Percentiles rank a stretch among this genome's conserved stretches.
Evolutionary conservation across 169 alveolate genomes (phyloP).

Genomic region (Plasmodium berghei): DNA sequence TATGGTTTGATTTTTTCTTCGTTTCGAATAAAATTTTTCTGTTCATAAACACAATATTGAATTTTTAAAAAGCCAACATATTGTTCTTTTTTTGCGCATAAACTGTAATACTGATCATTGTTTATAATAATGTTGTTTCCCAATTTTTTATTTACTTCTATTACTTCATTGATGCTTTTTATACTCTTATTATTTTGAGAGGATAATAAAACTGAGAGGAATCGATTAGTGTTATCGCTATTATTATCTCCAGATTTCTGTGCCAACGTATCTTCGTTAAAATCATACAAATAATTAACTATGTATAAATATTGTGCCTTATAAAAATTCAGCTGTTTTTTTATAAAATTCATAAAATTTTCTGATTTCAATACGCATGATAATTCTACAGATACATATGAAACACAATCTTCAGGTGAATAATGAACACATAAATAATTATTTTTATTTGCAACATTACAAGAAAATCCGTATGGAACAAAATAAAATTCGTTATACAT

Average conservation of each 20-base stretch:
- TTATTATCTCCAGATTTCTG: neutral
- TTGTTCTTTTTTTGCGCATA: slow-evolving; percentile 11
- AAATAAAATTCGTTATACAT: slow-evolving; percentile 56
- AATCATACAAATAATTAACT: slow-evolving; percentile 18
- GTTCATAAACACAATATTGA: slow-evolving; percentile 53
- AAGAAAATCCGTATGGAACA: slow-evolving; percentile 68
- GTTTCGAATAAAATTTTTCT: slow-evolving; percentile 5
- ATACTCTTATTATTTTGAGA: neutral
- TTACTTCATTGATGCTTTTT: neutral
- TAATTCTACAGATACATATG: slow-evolving; percentile 70
- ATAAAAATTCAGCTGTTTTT: slow-evolving; percentile 60
- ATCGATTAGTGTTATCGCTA: neutral
- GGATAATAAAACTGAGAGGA: neutral
- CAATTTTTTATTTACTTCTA: neutral
- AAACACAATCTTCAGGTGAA: slow-evolving; percentile 63
- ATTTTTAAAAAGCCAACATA: slow-evolving; percentile 28
- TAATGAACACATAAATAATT: slow-evolving; percentile 73
- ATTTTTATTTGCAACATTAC: slow-evolving; percentile 36
- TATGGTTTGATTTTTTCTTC: slow-evolving; percentile 1
- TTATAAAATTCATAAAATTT: slow-evolving; percentile 24
- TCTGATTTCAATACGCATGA: neutral
- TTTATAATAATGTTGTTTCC: slow-evolving; percentile 10
- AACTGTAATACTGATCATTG: slow-evolving; percentile 19
- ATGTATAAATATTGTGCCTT: slow-evolving; percentile 22
- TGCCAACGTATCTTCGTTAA: neutral